phyloP scores from a whole-genome alignment of 768 basidiomycete genomes.

The Amanita exitialis region DNA sequence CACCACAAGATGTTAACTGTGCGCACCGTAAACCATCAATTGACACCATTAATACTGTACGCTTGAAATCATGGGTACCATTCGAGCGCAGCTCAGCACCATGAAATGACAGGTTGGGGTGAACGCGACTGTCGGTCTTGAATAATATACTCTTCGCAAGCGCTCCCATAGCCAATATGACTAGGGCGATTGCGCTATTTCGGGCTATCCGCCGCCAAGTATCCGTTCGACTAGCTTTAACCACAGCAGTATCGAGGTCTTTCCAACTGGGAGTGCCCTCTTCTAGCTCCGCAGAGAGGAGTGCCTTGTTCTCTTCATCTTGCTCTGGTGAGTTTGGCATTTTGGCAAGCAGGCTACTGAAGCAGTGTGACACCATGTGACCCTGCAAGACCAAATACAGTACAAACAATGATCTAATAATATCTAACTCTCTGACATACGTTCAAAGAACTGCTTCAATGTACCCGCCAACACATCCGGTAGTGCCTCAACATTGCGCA shows the following conservation, averaged over 20 bases:
- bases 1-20: background rate
- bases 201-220: background rate
- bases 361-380: background rate
- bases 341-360: background rate
- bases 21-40: slow-evolving; percentile 75
- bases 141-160: slow-evolving; percentile 28
- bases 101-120: slow-evolving; percentile 23
- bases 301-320: slow-evolving; percentile 2
- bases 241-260: background rate
- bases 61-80: slow-evolving; percentile 75
- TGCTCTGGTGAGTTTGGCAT: background rate
- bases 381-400: too few relatives aligned
- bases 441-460: slow-evolving; percentile 86
- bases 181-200: background rate
- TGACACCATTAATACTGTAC: slow-evolving; percentile 76
- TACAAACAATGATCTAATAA: too few relatives aligned
- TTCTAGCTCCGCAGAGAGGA: background rate
- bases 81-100: slow-evolving; percentile 48
- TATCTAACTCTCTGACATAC: slow-evolving; percentile 59
- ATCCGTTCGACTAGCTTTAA: background rate
- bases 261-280: background rate
- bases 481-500: slow-evolving; percentile 82
- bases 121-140: slow-evolving; percentile 13
- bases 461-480: slow-evolving; percentile 86
- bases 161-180: slow-evolving; percentile 29